Evolutionary conservation across 805 yeast genomes (phyloP).

Genomic region (Saturnispora saitoi): DNA sequence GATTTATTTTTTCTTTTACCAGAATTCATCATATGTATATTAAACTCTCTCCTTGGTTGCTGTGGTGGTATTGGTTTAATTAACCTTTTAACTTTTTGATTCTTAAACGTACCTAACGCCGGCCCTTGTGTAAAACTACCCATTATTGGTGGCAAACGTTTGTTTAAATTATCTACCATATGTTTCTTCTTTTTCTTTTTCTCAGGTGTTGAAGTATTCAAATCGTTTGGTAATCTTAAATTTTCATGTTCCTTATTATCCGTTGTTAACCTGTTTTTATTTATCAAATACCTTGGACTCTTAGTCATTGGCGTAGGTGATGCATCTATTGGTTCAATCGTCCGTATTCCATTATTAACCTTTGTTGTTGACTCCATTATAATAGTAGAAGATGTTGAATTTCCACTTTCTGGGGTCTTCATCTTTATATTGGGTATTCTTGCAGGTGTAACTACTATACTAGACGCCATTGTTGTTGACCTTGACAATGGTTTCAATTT

Average conservation of each 20-base stretch:
- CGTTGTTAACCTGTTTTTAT: neutral
- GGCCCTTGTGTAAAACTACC: slow-evolving; percentile 5
- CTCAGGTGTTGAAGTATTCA: slow-evolving; percentile 4
- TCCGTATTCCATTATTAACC: neutral
- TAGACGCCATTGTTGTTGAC: slow-evolving; percentile 3
- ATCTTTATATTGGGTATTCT: neutral
- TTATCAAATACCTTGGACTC: neutral
- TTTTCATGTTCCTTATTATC: neutral
- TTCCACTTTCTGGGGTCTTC: slow-evolving; percentile 9
- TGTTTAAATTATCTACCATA: neutral
- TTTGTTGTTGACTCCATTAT: slow-evolving; percentile 22
- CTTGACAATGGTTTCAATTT: slow-evolving; percentile 1
- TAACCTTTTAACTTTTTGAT: neutral
- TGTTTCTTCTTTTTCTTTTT: neutral
- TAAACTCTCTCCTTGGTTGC: neutral
- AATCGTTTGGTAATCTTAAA: neutral
- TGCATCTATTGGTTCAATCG: slow-evolving; percentile 12
- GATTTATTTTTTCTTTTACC: neutral
- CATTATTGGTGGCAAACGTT: neutral
- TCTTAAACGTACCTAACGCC: slow-evolving; percentile 2
- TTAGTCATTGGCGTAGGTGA: slow-evolving; percentile 30
- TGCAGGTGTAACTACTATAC: neutral
- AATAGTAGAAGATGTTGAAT: slow-evolving; percentile 30
- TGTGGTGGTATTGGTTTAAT: neutral
- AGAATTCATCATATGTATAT: neutral